Evolutionary conservation across 108 stramenopile species (phyloP).

Genomic region (Epithemia pelagica): DNA sequence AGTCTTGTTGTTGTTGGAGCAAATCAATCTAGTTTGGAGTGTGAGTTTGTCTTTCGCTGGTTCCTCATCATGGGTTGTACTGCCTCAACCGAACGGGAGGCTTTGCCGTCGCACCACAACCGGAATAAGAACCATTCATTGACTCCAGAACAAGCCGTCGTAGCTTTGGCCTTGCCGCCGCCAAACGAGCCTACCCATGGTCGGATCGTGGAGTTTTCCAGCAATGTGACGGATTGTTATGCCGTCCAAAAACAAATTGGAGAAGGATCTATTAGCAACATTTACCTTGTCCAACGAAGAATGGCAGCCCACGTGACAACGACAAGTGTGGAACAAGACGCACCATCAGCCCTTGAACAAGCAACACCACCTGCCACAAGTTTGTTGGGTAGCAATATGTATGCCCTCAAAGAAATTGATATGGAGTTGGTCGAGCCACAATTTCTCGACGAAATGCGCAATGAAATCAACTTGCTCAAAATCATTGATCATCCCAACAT

Average conservation of each 20-base stretch:
- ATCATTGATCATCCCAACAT: slow-evolving; percentile 89
- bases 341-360: not conserved
- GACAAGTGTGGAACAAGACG: not conserved
- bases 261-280: not conserved
- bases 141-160: too few species aligned
- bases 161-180: too few species aligned
- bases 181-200: too few species aligned
- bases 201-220: not conserved
- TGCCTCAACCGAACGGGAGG: too few species aligned
- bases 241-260: not conserved
- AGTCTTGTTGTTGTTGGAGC: too few species aligned
- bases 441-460: slow-evolving; percentile 74
- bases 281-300: not conserved
- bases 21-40: too few species aligned
- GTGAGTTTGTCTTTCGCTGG: too few species aligned
- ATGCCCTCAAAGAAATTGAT: slow-evolving; percentile 63
- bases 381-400: slow-evolving; percentile 13
- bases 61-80: too few species aligned
- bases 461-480: slow-evolving; percentile 79
- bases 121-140: too few species aligned
- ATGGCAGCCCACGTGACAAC: too few species aligned
- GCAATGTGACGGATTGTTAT: slow-evolving; percentile 1
- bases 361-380: too few species aligned
- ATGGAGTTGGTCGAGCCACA: slow-evolving; percentile 37
- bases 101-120: too few species aligned